Base-by-base conservation (phyloP, 2,329 filamentous ascomycete genomes). In the Penicillium sp. region DNA sequence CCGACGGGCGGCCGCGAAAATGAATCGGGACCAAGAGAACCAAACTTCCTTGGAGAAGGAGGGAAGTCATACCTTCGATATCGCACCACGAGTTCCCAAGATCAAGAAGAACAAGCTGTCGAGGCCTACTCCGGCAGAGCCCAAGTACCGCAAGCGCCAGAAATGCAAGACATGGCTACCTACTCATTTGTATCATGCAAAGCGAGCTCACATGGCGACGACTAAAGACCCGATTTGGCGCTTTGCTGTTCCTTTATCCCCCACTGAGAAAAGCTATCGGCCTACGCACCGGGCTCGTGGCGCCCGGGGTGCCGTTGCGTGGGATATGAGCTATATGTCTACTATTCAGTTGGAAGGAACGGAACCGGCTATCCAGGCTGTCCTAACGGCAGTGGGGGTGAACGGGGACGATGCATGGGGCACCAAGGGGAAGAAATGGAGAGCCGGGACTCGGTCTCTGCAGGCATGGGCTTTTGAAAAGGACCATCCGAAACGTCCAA, bases 311-410 rank as follows among this genome's bases (percentile, higher is more conserved):
- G 89, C 89, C 23, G 81, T 97, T 43, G 87, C 87, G 1, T 97
- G 93, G 92, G 94, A 99, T 75, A 90, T 86, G 80, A 97, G 93
- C 72, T 99, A 97, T 72, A 89, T 94, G 79, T 90, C 90, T 65
- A 96, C 91, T 1, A 89, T 97, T 63, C 83, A 88, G 15, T 72
- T 97, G 4, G 87, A 88, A 64, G 94, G 93, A 0, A 77, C 80
- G 15, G 78, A 84, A 41, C 74, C 78, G 31, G 87, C 87, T 53
- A 77, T 96, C 41, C 80, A 86, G 55, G 82, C 84, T 38, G 79
- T 93, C 10, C 72, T 97, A 35, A 85, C 80, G 67, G 81, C 80
- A 6, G 66, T 96, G 2, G 87, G 89, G 1, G 74, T 91, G 45
- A 78, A 78, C 46, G 72, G 73, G 1, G 81, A 85, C 21, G 80